phyloP scores from a whole-genome alignment of 768 basidiomycete species.

The Exidia glandulosa region DNA sequence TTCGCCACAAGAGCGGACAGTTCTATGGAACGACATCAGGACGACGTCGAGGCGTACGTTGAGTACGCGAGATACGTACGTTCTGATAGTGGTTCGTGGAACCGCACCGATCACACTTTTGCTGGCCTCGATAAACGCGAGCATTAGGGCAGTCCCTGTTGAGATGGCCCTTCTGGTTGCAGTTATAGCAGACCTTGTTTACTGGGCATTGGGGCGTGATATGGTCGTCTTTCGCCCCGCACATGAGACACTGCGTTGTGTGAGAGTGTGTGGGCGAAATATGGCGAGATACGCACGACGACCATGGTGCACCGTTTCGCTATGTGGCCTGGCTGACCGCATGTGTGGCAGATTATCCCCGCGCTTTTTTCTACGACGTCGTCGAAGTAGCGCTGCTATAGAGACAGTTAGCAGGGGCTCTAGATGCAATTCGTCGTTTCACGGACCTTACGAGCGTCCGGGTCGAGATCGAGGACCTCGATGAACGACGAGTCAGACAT shows the following conservation, averaged over 20 bases:
- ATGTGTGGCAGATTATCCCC: slow-evolving; percentile 61
- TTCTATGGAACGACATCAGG: slow-evolving; percentile 41
- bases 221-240: slow-evolving; percentile 73
- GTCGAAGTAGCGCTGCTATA: slow-evolving; percentile 49
- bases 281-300: slow-evolving; percentile 40
- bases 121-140: slow-evolving; percentile 27
- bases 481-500: slow-evolving; percentile 28
- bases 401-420: background rate
- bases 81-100: slow-evolving; percentile 52
- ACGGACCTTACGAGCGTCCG: slow-evolving; percentile 39
- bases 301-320: slow-evolving; percentile 56
- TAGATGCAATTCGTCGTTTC: background rate
- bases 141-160: slow-evolving; percentile 63
- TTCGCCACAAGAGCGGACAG: slow-evolving; percentile 73
- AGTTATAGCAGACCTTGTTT: slow-evolving; percentile 67
- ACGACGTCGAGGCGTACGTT: background rate
- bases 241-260: slow-evolving; percentile 55
- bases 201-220: slow-evolving; percentile 68
- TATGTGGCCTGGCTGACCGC: slow-evolving; percentile 64
- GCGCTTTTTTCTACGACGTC: slow-evolving; percentile 33
- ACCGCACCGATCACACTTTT: slow-evolving; percentile 61
- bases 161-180: slow-evolving; percentile 78
- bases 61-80: slow-evolving; percentile 26
- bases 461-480: slow-evolving; percentile 66
- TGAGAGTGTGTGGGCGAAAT: background rate